These are phyloP conservation scores for Boletellus emodensis DNA, from an alignment of 768 basidiomycete genomes.

Conservation along the genomic window DNA sequence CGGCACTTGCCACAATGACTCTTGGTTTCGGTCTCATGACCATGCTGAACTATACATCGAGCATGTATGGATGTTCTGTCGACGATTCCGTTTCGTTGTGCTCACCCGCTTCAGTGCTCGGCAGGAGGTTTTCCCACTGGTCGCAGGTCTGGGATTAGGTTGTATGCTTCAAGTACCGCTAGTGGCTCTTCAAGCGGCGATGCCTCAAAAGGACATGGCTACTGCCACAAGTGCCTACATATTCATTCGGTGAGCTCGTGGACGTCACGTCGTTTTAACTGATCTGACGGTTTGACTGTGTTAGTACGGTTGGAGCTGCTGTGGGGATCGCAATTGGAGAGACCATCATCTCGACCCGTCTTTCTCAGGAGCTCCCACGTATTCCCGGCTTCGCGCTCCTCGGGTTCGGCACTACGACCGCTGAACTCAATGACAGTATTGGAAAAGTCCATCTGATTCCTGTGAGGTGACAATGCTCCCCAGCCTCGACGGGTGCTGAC, in stretches of 20 bases:
- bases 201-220: slow-evolving; percentile 86
- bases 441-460: slow-evolving; percentile 27
- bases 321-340: slow-evolving; percentile 73
- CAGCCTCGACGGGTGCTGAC: background rate
- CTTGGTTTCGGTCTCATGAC: slow-evolving; percentile 76
- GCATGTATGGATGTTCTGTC: slow-evolving; percentile 7
- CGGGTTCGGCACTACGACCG: slow-evolving; percentile 35
- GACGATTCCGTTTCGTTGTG: background rate
- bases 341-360: slow-evolving; percentile 60
- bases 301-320: slow-evolving; percentile 69
- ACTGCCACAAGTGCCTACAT: slow-evolving; percentile 70
- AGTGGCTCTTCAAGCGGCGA: slow-evolving; percentile 77
- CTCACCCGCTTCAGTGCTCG: slow-evolving; percentile 42
- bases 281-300: slow-evolving; percentile 8
- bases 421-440: slow-evolving; percentile 46
- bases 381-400: slow-evolving; percentile 33
- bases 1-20: slow-evolving; percentile 49
- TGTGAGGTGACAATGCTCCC: too few species aligned
- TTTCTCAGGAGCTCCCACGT: slow-evolving; percentile 29
- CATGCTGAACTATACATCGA: slow-evolving; percentile 56
- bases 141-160: slow-evolving; percentile 65
- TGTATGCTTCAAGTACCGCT: slow-evolving; percentile 65
- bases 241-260: slow-evolving; percentile 53
- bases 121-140: slow-evolving; percentile 60
- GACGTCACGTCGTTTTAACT: background rate